Base-by-base conservation (phyloP, 1,284 basidiomycete species). In the Moniliella sp. region DNA sequence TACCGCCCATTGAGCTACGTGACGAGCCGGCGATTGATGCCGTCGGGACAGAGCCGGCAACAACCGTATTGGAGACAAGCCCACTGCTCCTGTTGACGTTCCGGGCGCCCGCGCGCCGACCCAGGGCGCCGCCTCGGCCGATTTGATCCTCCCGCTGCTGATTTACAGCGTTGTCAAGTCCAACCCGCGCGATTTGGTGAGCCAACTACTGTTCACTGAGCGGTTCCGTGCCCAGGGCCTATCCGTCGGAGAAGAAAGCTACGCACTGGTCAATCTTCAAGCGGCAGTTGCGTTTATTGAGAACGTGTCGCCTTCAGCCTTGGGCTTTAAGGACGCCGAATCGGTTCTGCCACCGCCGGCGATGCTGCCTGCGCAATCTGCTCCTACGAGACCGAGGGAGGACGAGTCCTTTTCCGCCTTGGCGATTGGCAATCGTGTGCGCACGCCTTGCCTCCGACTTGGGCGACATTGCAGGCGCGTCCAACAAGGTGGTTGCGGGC, bases 261-360 rank as follows among this genome's bases (percentile, higher is more conserved):
- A 86, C 56, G 91, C 83, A 42, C 68, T 88, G 17, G 78, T 91
- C 56, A 93, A 91, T 60, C 66, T 88, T 18, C 74, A 86, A 64
- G 86, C 86, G 4, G 83, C 84, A 1, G 78, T 80, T 2, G 82
- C 88, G 50, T 93, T 91, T 57, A 64, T 93, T 25, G 80, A 86
- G 62, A 79, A 82, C 48, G 81, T 91, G 15, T 80, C 86, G 59
- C 66, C 86, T 32, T 73, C 69, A 5, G 76, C 73, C 4, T 65
- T 93, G 8, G 82, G 83, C 0, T 64, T 91, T 5, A 71, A 72
- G 4, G 73, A 30, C 36, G 12, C 13, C 12, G 12, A 3, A 19
- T 8, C 31, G 18, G 26, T 7, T 7, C n/a, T 25, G 12, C 18
- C 13, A 4, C n/a, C 18, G 3, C 8, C 21, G 3, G 30, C 15